Base-by-base conservation (phyloP, 345 rosid species). In the Melaleuca alternifolia region DNA sequence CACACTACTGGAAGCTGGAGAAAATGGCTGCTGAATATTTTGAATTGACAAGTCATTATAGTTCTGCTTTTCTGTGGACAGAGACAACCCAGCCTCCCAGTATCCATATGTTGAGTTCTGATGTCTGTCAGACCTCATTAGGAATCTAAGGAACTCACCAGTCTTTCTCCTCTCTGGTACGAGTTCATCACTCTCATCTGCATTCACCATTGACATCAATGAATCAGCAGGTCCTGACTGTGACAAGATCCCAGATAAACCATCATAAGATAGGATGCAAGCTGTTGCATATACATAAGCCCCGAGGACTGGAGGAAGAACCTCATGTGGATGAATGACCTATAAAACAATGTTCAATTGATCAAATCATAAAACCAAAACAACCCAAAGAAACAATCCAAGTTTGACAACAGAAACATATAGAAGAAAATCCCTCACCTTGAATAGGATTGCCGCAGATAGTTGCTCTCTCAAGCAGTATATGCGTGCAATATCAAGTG, bases 401-500 rank as follows among this genome's bases (percentile, higher is more conserved):
- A 51, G 44, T 84, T 33, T 54, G 10, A 37, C 48, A 71, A 71
- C 37, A 71, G 48, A 37, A 37, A 71, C 81, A 71, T 37, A 11
- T 20, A 30, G 37, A 50, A 54, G 48, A 54, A 61, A 86, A 26
- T 56, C 81, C 82, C 92, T 86, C 89, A 94, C 98, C 89, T 93
- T 97, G 89, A 93, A 96, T 88, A 95, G 89, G 79, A 95, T 92
- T 54, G 99, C 97, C 0, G 95, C 96, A 48, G 90, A 90, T 86
- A 95, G 86, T 61, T 95, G 93, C 88, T 98, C 99, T 87, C 96
- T 94, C 92, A 96, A 89, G 89, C 97, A 96, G 93, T 95, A 96
- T 85, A 96, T 93, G 87, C 94, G 98, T 86, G 99, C 99, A 85
- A 93, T 93, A 87, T 97, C 96, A 85, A 97, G 92, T 30, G 99